A percentile compares a stretch with the other conserved stretches of the same genome.
phyloP scores from a whole-genome alignment of 1,284 basidiomycete species.

The Apiotrichum siamense region DNA sequence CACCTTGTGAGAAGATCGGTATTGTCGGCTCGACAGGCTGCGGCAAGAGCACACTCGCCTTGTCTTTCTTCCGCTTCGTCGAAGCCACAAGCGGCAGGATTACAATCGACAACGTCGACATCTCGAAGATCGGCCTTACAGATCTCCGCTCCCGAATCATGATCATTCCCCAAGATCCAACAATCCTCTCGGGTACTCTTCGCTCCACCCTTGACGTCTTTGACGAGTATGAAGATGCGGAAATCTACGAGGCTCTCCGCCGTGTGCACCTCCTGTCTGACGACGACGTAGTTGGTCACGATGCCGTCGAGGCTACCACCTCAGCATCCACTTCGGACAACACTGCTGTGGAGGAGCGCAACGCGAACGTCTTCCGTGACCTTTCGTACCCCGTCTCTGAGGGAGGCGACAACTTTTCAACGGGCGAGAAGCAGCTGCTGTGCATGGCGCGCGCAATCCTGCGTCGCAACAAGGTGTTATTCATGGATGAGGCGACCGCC shows the following conservation, averaged over 20 bases:
- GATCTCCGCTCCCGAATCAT: conserved; percentile 72
- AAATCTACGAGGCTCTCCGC: conserved; percentile 81
- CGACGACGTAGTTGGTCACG: conserved; percentile 41
- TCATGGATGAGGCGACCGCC: conserved; percentile 78
- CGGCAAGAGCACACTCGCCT: conserved; percentile 71
- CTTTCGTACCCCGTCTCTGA: conserved; percentile 67
- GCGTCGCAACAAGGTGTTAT: conserved; percentile 64
- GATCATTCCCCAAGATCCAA: conserved; percentile 94
- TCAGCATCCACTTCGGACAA: conserved; percentile 25
- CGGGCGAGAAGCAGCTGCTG: conserved; percentile 76
- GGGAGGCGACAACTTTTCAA: conserved; percentile 83
- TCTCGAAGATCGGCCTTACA: conserved; percentile 74
- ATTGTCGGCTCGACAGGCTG: conserved; percentile 81
- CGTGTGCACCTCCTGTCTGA: conserved; percentile 71
- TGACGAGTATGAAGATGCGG: conserved; percentile 72
- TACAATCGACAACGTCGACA: conserved; percentile 76
- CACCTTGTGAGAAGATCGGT: conserved; percentile 65
- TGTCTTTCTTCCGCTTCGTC: conserved; percentile 93
- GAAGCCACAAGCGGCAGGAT: conserved; percentile 79
- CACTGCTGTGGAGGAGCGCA: conserved; percentile 52
- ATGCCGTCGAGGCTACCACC: conserved; percentile 50
- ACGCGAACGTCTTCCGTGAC: conserved; percentile 78
- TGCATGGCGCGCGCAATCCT: conserved; percentile 79
- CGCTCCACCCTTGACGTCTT: conserved; percentile 87
- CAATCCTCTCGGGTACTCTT: conserved; percentile 79